phyloP scores from a whole-genome alignment of 2,329 filamentous ascomycete genomes.

The Colletotrichum sublineola region DNA sequence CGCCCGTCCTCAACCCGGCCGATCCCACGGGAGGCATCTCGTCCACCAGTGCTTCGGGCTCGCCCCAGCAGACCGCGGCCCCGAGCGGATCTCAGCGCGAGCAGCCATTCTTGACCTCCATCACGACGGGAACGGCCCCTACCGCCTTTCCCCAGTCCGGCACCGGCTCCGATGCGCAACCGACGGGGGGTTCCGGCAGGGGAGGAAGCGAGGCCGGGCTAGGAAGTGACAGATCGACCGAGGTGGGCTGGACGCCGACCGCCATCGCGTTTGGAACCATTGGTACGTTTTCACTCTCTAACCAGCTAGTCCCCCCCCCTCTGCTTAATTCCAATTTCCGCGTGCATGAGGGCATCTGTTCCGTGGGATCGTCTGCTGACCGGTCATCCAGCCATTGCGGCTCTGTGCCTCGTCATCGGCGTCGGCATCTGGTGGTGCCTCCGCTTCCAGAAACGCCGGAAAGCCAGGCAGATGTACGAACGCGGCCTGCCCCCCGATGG shows the following conservation, averaged over 20 bases:
- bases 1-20: conserved; percentile 27
- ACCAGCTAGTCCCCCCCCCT: background rate
- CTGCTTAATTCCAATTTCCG: background rate
- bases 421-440: conserved; percentile 40
- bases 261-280: conserved; percentile 41
- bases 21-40: conserved; percentile 16
- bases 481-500: conserved; percentile 11
- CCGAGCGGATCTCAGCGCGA: background rate
- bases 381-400: conserved; percentile 31
- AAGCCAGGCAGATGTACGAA: conserved; percentile 16
- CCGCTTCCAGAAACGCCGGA: conserved; percentile 27
- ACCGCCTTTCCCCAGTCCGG: conserved; percentile 19
- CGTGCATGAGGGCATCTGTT: too few relatives aligned
- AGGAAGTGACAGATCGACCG: conserved; percentile 6
- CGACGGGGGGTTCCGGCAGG: background rate
- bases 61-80: background rate
- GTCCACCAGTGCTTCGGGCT: background rate
- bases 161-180: background rate
- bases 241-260: conserved; percentile 35
- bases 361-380: background rate
- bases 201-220: conserved; percentile 32
- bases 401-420: conserved; percentile 31
- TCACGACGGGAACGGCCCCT: conserved; percentile 4
- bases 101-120: background rate
- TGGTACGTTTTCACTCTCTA: background rate